These are phyloP conservation scores for Eremothecium cymbalariae DNA, from an alignment of 1,139 yeast species.

Conservation along the genomic window DNA sequence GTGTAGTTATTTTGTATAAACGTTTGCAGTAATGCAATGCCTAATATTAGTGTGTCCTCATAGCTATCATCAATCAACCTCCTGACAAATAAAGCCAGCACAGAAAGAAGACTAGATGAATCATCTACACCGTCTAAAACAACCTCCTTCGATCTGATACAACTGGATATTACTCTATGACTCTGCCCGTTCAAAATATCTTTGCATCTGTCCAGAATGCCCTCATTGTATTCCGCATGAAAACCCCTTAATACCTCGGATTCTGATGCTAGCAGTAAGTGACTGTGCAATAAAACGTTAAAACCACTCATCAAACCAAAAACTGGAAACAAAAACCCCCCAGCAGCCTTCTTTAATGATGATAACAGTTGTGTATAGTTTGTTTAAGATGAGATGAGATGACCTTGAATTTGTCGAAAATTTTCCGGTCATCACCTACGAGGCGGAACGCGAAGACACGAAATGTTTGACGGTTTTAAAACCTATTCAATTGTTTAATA, in stretches of 20 bases:
- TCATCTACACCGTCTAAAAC: constrained; percentile 3
- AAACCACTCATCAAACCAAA: too few species aligned
- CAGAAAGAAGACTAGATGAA: constrained; percentile 5
- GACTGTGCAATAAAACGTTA: too few species aligned
- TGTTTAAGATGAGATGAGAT: too few species aligned
- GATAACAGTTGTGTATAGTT: too few species aligned
- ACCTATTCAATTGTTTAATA: too few species aligned
- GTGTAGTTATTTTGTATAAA: constrained; percentile 75
- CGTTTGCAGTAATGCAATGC: constrained; percentile 54
- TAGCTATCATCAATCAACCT: constrained; percentile 6
- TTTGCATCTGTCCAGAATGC: constrained; percentile 9
- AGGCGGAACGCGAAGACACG: too few species aligned
- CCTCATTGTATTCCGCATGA: constrained; percentile 8
- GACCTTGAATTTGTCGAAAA: too few species aligned
- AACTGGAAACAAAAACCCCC: too few species aligned
- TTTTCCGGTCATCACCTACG: too few species aligned
- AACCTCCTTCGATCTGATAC: constrained; percentile 6
- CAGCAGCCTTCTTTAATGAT: too few species aligned
- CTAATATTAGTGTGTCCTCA: constrained; percentile 29
- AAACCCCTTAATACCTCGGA: constrained; percentile 14
- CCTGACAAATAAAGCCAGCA: constrained; percentile 6
- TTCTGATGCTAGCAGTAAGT: constrained; percentile 20
- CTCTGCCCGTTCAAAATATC: constrained; percentile 23
- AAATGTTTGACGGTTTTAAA: too few species aligned
- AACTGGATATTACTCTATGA: constrained; percentile 15